Base-by-base conservation (phyloP, 768 basidiomycete species). In the Phaeolepiota aurea region DNA sequence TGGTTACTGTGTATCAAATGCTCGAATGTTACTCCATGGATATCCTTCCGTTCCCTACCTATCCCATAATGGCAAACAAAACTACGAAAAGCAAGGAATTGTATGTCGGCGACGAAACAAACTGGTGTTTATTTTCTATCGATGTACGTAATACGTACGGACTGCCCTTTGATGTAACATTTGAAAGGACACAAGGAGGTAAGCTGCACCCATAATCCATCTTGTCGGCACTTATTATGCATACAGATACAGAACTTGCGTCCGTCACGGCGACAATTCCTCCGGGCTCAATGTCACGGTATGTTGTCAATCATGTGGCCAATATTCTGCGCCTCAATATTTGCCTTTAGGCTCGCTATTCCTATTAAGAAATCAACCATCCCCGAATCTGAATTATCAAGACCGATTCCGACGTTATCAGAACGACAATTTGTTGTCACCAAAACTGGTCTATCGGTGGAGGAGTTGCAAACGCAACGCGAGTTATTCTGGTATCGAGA, bases 401-500 rank as follows among this genome's bases (percentile, higher is more conserved):
- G 66, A 32, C 76, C 87, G 0, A 87, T 97, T 33, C 94, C 96
- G 0, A 80, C 80, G 12, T 62, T 97, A 28, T 84, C 88, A 11
- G 82, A 90, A 45, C 73, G 90, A 19, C 96, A 99, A 55, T 97
- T 93, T 56, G 79, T 98, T 13, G 83, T 96, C 0, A 72, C 82
- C 18, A 86, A 87, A 49, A 76, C 82, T 3, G 73, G 66, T 37
- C 61, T 87, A 43, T 73, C 81, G 1, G 55, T 61, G 9, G 63
- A 59, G 33, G 82, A 88, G 48, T 73, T 83, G 45, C 68, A 65
- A 32, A 54, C 68, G 7, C 83, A 90, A 54, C 71, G 79, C 28
- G 87, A 91, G 54, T 56, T 93, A 12, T 99, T 98, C 65, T 99
- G 96, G 96, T 94, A 96, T 56, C 72, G 93, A 23, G 93, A 99